Evolutionary conservation across 805 yeast genomes (phyloP).

Genomic region (Tetrapisispora nanseiensis): DNA sequence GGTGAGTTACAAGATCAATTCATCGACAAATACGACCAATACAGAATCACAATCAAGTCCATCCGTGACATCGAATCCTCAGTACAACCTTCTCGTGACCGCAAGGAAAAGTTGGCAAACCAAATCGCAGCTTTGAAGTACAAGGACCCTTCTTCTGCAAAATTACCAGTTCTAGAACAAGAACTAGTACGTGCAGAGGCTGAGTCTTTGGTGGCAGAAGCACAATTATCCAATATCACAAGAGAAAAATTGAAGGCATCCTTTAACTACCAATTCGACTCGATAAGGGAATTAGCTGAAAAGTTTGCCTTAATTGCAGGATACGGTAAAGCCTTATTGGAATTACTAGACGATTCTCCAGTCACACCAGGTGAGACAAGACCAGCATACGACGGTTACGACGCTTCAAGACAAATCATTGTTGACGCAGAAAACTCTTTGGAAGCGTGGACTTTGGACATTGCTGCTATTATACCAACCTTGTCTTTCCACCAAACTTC

Average conservation of each 20-base stretch:
- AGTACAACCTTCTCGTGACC: constrained; percentile 96
- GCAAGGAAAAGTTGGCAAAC: constrained; percentile 95
- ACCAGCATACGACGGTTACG: constrained; percentile 96
- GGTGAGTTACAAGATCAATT: constrained; percentile 98
- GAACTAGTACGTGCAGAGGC: constrained; percentile 99
- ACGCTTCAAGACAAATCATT: constrained; percentile 94
- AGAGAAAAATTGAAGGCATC: constrained; percentile 97
- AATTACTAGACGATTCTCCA: constrained; percentile 90
- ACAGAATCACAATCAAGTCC: constrained; percentile 89
- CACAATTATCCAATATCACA: constrained; percentile 95
- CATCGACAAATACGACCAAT: constrained; percentile 96
- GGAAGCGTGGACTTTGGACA: constrained; percentile 93
- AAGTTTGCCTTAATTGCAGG: constrained; percentile 96
- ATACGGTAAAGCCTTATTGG: constrained; percentile 94
- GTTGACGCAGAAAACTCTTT: constrained; percentile 93
- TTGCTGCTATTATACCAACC: constrained; percentile 90
- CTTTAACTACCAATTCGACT: constrained; percentile 92
- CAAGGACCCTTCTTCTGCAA: constrained; percentile 96
- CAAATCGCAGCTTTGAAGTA: constrained; percentile 96
- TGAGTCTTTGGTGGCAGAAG: constrained; percentile 97
- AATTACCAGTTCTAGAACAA: constrained; percentile 91
- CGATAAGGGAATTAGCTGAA: constrained; percentile 89
- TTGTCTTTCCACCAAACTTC: constrained; percentile 71
- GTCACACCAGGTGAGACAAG: constrained; percentile 99
- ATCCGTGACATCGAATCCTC: constrained; percentile 95